Evolutionary conservation across 768 basidiomycete genomes (phyloP).

Genomic region (Trametes cubensis): DNA sequence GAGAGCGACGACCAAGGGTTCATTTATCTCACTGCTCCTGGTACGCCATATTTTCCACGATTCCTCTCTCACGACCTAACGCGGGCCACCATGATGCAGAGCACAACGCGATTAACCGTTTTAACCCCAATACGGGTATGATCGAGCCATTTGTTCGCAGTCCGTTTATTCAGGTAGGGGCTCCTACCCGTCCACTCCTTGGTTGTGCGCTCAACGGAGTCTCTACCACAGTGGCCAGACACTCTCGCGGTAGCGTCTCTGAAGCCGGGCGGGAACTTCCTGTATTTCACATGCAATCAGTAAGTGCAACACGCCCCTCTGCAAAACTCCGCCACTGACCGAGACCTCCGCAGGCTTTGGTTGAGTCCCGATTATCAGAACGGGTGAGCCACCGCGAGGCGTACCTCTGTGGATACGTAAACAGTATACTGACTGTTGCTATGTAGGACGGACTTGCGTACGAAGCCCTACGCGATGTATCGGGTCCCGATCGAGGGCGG

Average conservation of each 20-base stretch:
- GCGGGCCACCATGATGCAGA: not conserved
- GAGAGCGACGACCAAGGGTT: slow-evolving; percentile 27
- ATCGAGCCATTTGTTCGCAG: slow-evolving; percentile 26
- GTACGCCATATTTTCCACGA: not conserved
- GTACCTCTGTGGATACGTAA: not conserved
- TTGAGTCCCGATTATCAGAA: slow-evolving; percentile 27
- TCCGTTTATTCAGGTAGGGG: slow-evolving; percentile 24
- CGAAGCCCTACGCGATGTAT: slow-evolving; percentile 25
- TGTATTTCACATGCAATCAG: slow-evolving; percentile 26
- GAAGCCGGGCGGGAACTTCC: slow-evolving; percentile 18
- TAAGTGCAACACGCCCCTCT: not conserved
- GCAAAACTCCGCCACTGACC: too few relatives aligned
- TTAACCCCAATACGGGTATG: slow-evolving; percentile 24
- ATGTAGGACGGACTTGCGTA: slow-evolving; percentile 22
- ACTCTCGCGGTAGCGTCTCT: slow-evolving; percentile 25
- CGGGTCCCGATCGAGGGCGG: slow-evolving; percentile 22
- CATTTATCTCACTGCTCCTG: slow-evolving; percentile 26
- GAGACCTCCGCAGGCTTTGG: slow-evolving; percentile 14
- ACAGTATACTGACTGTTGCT: not conserved
- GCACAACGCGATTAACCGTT: slow-evolving; percentile 25
- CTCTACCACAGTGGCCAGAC: slow-evolving; percentile 18
- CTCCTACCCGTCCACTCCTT: not conserved
- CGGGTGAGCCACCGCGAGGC: slow-evolving; percentile 8
- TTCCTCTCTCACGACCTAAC: not conserved
- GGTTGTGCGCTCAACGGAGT: not conserved